Base-by-base conservation (phyloP, 108 stramenopile genomes). In the Nitzschia palea region DNA sequence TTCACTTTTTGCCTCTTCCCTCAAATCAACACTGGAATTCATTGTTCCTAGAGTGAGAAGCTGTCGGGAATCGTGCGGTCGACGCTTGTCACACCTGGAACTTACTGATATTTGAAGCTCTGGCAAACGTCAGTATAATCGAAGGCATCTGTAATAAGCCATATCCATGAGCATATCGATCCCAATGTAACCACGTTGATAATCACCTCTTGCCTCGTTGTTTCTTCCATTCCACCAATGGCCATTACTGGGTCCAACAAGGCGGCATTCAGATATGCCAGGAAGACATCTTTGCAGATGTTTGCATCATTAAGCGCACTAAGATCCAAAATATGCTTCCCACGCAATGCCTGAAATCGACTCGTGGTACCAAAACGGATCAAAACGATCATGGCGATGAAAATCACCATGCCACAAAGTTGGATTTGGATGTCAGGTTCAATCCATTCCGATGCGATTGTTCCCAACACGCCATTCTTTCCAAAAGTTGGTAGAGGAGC, bases 191-290 rank as follows among this genome's bases (percentile, higher is more conserved):
- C 36, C 25, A 55, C 3, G 40, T 67, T 67, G 36, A 55, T 67
- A 12, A 20, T 20, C 22, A 65, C 30, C 34, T 65, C 45, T 28
- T 29, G 23, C 18, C 63, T 48, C 22, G 4, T 29, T 2, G 51
- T 48, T 55, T 54, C 35, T 40, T 67, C 65, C 65, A 67, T 55
- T 14, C 54, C 54, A 18, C 53, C 65, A 32, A 67, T 67, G 9
- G 53, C 35, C 52, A 67, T 27, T 20, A 67, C 51, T 12, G 65
- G 65, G 23, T 67, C 65, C 33, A 67, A 40, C 23, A 67, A 17
- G 22, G 65, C 65, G 25, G 65, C 65, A 40, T 67, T 67, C 33
- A 67, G 27, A 28, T 67, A 67, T n/a, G 65, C 65, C 52, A 67
- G 40, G 30, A 67, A 54, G 10, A 67, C 65, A 26, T 67, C 65